Evolutionary conservation across 768 basidiomycete species (phyloP), one percentile per base, ranked within the genome.

Genomic region (Boletus patriciae): DNA sequence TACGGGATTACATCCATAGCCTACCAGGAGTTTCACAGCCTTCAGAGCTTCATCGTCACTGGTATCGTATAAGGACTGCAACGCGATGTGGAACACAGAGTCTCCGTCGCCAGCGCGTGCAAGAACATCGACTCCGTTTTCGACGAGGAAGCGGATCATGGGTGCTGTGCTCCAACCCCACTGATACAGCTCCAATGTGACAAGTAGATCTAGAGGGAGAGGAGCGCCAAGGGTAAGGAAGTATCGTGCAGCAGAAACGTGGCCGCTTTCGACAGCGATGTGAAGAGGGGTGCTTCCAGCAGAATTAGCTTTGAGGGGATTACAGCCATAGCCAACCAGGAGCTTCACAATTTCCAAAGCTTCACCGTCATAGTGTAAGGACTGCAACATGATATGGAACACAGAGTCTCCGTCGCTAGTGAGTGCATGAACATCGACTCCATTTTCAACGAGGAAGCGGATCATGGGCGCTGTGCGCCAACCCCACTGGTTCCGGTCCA

Each of bases 401-500:
- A 31, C 9, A 23, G 37, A 25, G 4, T 55, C 21, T 27, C 54
- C 38, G 6, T 34, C 1, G 21, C 44, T 18, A 40, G 5, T 4
- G 29, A 6, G n/a, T 16, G n/a, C 36, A 3, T 13, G 44, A 6
- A 23, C 4, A 27, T 44, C 7, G 19, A 18, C 41, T 16, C 19
- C 40, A 0, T 33, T 51, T 18, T 58, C 46, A 4, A 58, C 13
- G 6, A 58, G 29, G 11, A 47, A n/a, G 15, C 0, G 18, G 15
- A 57, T 27, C 38, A 34, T 33, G 15, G 13, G 10, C 29, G 23
- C 44, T 8, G 34, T 16, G 0, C n/a, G 12, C 27, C 18, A 13
- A 19, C 6, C 2, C 8, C 3, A 11, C 11, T 1, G 2, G 2
- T 41, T 2, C 15, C 11, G 3, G 2, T 43, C 1, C 27, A 21